Evolutionary conservation across 805 yeast genomes (phyloP), one percentile per base, ranked within the genome.

Genomic region (Ogataea nonfermentans): DNA sequence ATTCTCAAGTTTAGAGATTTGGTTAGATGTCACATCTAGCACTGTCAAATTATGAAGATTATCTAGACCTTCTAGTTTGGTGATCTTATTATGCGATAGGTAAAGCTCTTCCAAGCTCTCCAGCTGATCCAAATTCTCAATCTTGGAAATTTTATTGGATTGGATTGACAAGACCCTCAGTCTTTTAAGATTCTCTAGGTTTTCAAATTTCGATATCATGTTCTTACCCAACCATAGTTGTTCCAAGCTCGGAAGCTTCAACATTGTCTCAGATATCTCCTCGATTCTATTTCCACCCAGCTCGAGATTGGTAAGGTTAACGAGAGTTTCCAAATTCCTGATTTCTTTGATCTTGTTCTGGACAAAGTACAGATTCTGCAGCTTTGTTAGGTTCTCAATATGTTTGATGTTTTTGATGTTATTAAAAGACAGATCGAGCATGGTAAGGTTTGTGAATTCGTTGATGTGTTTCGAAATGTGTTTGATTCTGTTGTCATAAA

Each of bases 221-320:
- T 93, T 93, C 56, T 89, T 88, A 32, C 98, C 99, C 29, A 93
- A 68, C 99, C 98, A 93, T 32, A 93, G 67, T 57, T 90, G 84
- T 48, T 78, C 76, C 30, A 93, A 64, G 35, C 71, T 74, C 0
- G 63, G 65, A 43, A 91, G 66, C 0, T 65, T 61, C 14, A 72
- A 70, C 50, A 90, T 57, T 28, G 78, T 76, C 47, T 79, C 83
- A 22, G 67, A 57, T 31, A 84, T 78, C 28, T 53, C 61, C 30
- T 76, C 71, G 32, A 88, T 73, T 42, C 78, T 71, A 62, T 93
- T 93, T 16, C 97, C 99, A 9, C 98, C 99, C 28, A 93, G 70
- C 62, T 93, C 99, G 39, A 93, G 66, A 49, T 83, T 84, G 37
- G 65, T 74, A 47, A 93, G 62, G 13, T 76, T 68, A 1, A 59